phyloP scores from a whole-genome alignment of 139 green algal genomes.

The Chlamydomonas eustigma region DNA sequence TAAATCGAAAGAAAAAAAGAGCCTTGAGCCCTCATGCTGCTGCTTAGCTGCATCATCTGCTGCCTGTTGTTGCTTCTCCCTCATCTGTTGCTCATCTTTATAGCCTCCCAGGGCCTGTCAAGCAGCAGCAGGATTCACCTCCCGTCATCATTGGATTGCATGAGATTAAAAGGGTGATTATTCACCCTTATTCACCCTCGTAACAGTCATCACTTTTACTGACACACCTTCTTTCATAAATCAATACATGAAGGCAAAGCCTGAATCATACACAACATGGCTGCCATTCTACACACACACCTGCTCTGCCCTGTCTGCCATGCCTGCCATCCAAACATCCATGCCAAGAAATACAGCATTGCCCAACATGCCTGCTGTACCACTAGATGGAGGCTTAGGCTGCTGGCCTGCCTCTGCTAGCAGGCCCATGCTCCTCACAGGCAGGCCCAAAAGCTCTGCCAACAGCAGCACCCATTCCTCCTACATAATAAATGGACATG shows the following conservation, averaged over 20 bases:
- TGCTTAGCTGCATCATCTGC: neutral
- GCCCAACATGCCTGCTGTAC: neutral
- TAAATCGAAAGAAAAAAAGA: conserved; percentile 21
- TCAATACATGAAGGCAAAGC: no score
- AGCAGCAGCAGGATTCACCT: no score
- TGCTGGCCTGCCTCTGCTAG: neutral
- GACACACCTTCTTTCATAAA: no score
- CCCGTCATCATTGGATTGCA: no score
- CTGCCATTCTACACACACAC: conserved; percentile 9
- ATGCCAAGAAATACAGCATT: neutral
- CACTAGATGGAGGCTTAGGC: neutral
- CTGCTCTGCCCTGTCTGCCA: conserved; percentile 20
- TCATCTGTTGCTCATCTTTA: neutral
- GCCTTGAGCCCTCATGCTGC: neutral
- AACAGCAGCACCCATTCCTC: conserved; percentile 31
- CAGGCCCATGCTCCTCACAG: neutral
- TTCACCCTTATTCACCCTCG: no score
- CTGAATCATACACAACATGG: no score
- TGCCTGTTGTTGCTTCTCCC: neutral
- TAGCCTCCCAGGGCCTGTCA: neutral
- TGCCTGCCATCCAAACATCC: conserved; percentile 5
- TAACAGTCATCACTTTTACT: no score
- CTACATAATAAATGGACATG: neutral
- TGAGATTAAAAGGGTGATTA: no score
- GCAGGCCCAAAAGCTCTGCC: conserved; percentile 8